phyloP scores from a whole-genome alignment of 305 asterid genomes.

The Fraxinus xanthoxyloides region DNA sequence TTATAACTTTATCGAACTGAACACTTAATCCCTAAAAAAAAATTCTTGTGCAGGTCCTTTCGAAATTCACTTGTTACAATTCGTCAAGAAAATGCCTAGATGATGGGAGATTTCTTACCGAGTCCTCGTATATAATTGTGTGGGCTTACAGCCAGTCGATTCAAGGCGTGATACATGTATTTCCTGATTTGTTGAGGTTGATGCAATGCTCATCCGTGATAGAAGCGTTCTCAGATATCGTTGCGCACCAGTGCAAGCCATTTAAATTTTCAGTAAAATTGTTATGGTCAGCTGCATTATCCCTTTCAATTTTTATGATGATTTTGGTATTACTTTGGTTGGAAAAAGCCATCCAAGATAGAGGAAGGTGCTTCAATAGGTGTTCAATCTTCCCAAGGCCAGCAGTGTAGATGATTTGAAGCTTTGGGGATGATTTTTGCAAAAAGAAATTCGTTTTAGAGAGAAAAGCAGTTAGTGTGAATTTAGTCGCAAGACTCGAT shows the following conservation, averaged over 20 bases:
- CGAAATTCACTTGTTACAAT: conserved; percentile 40
- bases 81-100: conserved; percentile 27
- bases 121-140: conserved; percentile 27
- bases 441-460: background rate
- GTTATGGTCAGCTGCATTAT: conserved; percentile 44
- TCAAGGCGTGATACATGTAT: conserved; percentile 37
- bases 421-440: background rate
- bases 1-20: background rate
- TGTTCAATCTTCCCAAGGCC: conserved; percentile 31
- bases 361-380: conserved; percentile 28
- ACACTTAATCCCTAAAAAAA: background rate
- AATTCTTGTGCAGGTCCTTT: conserved; percentile 31
- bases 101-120: conserved; percentile 44
- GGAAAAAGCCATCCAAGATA: conserved; percentile 38
- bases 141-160: conserved; percentile 43
- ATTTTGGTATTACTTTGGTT: conserved; percentile 39
- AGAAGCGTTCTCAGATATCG: conserved; percentile 40
- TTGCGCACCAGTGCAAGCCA: conserved; percentile 42
- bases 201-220: conserved; percentile 35
- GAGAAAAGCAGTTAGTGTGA: background rate
- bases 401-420: background rate
- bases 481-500: background rate
- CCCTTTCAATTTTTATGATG: conserved; percentile 42
- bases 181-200: conserved; percentile 46
- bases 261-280: conserved; percentile 25